Base-by-base conservation (phyloP, 2,329 filamentous ascomycete species). In the Fusarium pilosicola region DNA sequence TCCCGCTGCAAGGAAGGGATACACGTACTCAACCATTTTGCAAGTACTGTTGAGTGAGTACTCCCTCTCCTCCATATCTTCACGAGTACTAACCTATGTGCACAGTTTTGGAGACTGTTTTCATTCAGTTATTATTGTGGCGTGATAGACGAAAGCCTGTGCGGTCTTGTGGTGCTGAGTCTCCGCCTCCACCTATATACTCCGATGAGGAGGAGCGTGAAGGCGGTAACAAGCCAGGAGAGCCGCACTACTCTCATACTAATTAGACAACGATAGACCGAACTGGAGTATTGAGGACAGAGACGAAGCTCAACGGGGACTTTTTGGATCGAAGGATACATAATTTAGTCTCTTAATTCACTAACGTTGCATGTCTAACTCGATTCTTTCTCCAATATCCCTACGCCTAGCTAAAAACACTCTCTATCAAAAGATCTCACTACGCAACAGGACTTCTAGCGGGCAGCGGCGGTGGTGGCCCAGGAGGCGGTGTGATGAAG, bases 381-480 rank as follows among this genome's bases (percentile, higher is more conserved):
- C 14, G 20, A 10, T 41, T 6, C 34, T 28, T 28, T 30, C 24
- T 41, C 24, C 10, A 11, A 26, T 17, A 26, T 14, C 57, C 30
- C 8, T 56, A 15, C 58, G 48, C 48, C 58, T 24, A n/a, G 28
- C 58, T 42, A 18, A 13, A 48, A 28, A 10, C 9, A 28, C 2
- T 36, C 0, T 36, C 28, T 41, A 42, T 28, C 9, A 7, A 14
- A 22, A 9, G 20, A 8, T 7, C 9, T 48, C 9, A 18, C 18
- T 64, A 63, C 2, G 28, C n/a, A 34, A 49, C 39, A 1, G 60
- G 17, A 14, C 26, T 70, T 34, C 73, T 75, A 2, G 73, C 39
- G 1, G 73, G 73, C 2, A 75, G 44, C 7, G 58, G 67, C 11
- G 73, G 73, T 2, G 73, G 73, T 0, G 73, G 73, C 0, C 69